phyloP scores from a whole-genome alignment of 768 basidiomycete species.

The Russula virescens region DNA sequence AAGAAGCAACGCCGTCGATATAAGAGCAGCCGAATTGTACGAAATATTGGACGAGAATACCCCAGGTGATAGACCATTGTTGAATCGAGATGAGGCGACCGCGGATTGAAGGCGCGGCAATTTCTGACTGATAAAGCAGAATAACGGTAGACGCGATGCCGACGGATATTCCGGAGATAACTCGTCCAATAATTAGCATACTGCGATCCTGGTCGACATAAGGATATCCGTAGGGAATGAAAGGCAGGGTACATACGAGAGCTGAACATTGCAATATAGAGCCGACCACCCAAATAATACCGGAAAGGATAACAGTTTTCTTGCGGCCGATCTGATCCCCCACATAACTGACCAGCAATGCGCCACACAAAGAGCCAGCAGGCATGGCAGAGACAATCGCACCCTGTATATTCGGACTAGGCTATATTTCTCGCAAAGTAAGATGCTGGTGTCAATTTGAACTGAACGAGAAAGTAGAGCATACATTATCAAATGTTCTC shows the following conservation, averaged over 20 bases:
- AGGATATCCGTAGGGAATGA: not conserved
- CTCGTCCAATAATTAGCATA: constrained; percentile 49
- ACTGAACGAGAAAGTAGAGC: not conserved
- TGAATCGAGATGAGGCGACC: too few relatives aligned
- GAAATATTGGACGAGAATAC: constrained; percentile 13
- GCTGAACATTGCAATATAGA: constrained; percentile 64
- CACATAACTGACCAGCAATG: too few relatives aligned
- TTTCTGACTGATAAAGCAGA: too few relatives aligned
- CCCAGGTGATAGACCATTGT: too few relatives aligned
- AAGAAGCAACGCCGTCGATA: constrained; percentile 62
- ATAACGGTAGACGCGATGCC: too few relatives aligned
- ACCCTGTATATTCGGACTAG: constrained; percentile 53
- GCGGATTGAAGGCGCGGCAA: too few relatives aligned
- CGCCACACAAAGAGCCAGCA: too few relatives aligned
- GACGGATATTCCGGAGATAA: constrained; percentile 26
- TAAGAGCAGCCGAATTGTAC: constrained; percentile 44
- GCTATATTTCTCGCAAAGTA: constrained; percentile 29
- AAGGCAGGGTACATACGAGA: constrained; percentile 30
- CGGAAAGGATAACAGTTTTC: constrained; percentile 58
- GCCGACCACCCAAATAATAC: constrained; percentile 68
- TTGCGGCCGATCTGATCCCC: constrained; percentile 71
- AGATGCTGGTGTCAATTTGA: not conserved
- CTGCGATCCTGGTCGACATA: constrained; percentile 47
- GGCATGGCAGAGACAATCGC: too few relatives aligned
- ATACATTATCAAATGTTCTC: too few relatives aligned